phyloP scores from a whole-genome alignment of 805 yeast species.

The Candida qinlingensis region DNA sequence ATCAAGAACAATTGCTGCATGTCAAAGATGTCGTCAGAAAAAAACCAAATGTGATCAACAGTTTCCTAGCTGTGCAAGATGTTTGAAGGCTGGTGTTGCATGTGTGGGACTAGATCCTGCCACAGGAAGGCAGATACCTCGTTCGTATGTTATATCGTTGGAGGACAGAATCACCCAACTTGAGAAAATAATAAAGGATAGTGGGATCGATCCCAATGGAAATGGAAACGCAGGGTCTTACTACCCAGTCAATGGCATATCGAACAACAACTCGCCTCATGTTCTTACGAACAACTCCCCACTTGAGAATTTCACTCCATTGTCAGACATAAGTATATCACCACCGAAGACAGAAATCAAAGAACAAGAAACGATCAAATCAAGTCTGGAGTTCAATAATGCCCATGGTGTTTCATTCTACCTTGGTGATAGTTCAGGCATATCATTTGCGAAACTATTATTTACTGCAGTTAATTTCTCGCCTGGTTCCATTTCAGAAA shows the following conservation, averaged over 20 bases:
- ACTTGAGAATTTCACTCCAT: neutral
- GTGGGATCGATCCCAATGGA: conserved; percentile 35
- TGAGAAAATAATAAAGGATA: conserved; percentile 41
- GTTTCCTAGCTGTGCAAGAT: conserved; percentile 51
- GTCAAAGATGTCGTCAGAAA: conserved; percentile 73
- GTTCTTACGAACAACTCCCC: neutral
- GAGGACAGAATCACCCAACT: conserved; percentile 60
- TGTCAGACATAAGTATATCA: conserved; percentile 2
- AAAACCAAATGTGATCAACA: conserved; percentile 60
- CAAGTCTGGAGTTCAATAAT: conserved; percentile 18
- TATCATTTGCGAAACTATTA: conserved; percentile 72
- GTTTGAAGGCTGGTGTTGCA: conserved; percentile 56
- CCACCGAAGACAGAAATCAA: conserved; percentile 9
- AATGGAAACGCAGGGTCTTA: conserved; percentile 2
- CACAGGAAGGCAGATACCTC: conserved; percentile 80
- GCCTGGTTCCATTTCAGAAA: conserved; percentile 28
- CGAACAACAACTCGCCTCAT: neutral
- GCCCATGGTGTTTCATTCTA: conserved; percentile 25
- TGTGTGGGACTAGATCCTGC: conserved; percentile 86
- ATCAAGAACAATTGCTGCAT: conserved; percentile 72
- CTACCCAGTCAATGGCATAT: neutral
- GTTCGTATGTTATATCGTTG: conserved; percentile 68
- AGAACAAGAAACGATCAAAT: conserved; percentile 18
- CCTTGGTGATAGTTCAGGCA: conserved; percentile 51
- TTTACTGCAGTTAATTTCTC: conserved; percentile 69